Evolutionary conservation across 1,139 yeast species (phyloP), one percentile per base, ranked within the genome.

Genomic region (Saccharomyces hybrid): DNA sequence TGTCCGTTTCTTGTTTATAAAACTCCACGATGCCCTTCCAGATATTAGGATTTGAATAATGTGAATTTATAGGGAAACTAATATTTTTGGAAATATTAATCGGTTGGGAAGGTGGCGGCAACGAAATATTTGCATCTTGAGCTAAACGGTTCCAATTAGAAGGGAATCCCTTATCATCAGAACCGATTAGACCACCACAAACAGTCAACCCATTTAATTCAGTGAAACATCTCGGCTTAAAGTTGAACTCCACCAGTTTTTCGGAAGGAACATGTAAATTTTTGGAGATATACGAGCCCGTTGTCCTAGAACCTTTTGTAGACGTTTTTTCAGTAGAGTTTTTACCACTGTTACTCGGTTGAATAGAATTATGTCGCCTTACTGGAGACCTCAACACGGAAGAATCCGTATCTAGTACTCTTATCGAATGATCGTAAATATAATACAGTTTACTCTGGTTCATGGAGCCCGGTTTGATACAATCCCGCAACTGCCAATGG

Each of bases 401-500:
- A 49, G 50, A 25, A 29, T 58, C 60, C 41, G 81, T 70, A 56
- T 79, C 75, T 8, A 83, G 67, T 13, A 73, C 62, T 57, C 77
- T 75, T 28, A 83, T 73, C 26, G 73, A 63, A 55, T 75, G 75
- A 50, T 78, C 79, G 55, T 73, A 72, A 0, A 84, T 82, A 62
- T 80, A 82, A 41, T 78, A 69, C 13, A 82, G 71, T 51, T 77
- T 75, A 51, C 73, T 71, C 23, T 73, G 71, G 28, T 68, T 63
- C 9, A 54, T 53, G 0, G 78, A 69, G 0, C 77, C 73, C 19
- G 75, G 73, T 54, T 85, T 82, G 26, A 89, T 74, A 63, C 90
- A 76, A 65, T 90, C 95, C 50, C 96, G 76, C 47, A 90, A 74
- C 68, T 90, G 97, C 96, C 97, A 90, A 73, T 90, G 97, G 58